Base-by-base conservation (phyloP, 495 filamentous ascomycete species). In the Trichoderma gamsii region DNA sequence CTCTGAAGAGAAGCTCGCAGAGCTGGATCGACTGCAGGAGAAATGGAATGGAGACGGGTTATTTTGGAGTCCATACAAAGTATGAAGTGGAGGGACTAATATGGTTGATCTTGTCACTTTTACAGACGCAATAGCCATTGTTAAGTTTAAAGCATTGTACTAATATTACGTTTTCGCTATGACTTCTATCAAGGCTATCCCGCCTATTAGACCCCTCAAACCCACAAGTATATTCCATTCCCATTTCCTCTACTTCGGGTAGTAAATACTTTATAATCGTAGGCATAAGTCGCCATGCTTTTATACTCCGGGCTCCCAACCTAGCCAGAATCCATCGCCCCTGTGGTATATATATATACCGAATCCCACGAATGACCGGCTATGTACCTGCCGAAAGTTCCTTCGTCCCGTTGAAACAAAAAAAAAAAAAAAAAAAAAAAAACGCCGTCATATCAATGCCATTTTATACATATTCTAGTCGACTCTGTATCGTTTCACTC, bases 1-100 rank as follows among this genome's bases (percentile, higher is more conserved):
- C 43, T 69, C 68, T 41, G 68, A 69, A 61, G 74, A 72, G 49
- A 75, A 67, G 56, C 72, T 77, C 11, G 69, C 23, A 52, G 66
- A 69, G 21, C 29, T 70, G 65, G 66, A 41, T 46, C 64, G 67
- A 32, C 21, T 64, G 38, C 66, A 69, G 46, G 23, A 51, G 68
- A 52, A 63, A 29, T 70, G 66, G 66, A 68, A 70, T 65, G 41
- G 41, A 16, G 38, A 71, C 27, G 52, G 64, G 2, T 23, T 71
- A 2, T 71, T 71, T 41, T 73, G 68, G 70, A 70, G 67, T 61
- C 66, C 66, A 3, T 66, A 68, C 27, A 61, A 61, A 21, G 23
- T 1, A 15, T 61, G 25, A 61, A 9, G 27, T 1, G 11, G 27
- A 12, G 23, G 23, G 2, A 29, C 29, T 2, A 16, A 21, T 13